These are phyloP conservation scores for Camillea tinctor DNA, from an alignment of 2,329 filamentous ascomycete genomes.

Conservation along the genomic window DNA sequence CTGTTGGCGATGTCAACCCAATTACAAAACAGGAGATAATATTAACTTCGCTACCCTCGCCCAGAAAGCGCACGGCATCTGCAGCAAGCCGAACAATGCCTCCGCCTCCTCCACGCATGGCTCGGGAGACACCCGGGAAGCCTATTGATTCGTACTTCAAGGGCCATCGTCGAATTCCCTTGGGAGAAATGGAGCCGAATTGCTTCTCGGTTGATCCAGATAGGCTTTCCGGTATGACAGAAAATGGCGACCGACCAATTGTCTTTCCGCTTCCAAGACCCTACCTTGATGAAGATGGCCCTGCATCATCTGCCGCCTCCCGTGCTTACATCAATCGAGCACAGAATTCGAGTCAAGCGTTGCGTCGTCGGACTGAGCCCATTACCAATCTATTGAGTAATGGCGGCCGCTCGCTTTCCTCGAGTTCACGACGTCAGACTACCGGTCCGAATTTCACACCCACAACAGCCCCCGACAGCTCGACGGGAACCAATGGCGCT, in stretches of 20 bases:
- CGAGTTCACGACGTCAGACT: constrained; percentile 27
- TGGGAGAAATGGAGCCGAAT: constrained; percentile 63
- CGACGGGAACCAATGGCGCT: constrained; percentile 8
- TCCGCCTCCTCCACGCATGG: constrained; percentile 16
- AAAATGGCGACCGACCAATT: constrained; percentile 50
- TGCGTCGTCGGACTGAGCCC: constrained; percentile 54
- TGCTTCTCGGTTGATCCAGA: constrained; percentile 55
- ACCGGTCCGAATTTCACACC: constrained; percentile 7
- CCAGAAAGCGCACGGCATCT: constrained; percentile 38
- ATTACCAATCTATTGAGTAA: constrained; percentile 42
- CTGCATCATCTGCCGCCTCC: constrained; percentile 14
- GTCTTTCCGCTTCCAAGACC: constrained; percentile 60
- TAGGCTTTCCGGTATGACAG: constrained; percentile 47
- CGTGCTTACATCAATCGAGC: constrained; percentile 31
- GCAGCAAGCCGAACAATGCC: constrained; percentile 18
- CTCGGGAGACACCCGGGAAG: constrained; percentile 39
- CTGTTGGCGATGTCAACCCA: constrained; percentile 80
- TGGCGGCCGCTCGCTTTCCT: constrained; percentile 25
- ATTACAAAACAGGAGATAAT: constrained; percentile 73
- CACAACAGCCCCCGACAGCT: constrained; percentile 11
- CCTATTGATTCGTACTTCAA: constrained; percentile 57
- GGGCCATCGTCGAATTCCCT: constrained; percentile 49
- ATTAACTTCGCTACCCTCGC: constrained; percentile 40
- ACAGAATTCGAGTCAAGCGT: constrained; percentile 38
- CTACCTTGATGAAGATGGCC: constrained; percentile 44